Conservation (phyloP, 208 protist species). For the Sergeia podlipaevii region DNA sequence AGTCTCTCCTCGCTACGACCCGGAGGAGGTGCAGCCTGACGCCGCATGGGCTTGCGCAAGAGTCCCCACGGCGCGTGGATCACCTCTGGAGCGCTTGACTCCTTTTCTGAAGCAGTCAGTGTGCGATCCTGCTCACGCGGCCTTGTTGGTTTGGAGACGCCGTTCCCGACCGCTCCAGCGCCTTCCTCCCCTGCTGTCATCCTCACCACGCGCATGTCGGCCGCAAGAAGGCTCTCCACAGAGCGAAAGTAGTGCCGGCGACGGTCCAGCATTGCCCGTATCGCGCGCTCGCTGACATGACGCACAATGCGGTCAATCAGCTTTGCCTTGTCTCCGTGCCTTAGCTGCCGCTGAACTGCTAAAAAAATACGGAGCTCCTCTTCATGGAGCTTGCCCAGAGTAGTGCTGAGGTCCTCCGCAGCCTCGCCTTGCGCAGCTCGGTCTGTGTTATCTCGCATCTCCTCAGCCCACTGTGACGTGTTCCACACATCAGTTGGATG, state of each 20-base stretch:
- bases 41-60: conserved; percentile 65
- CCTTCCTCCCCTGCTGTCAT: not conserved
- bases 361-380: conserved; percentile 91
- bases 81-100: conserved; percentile 48
- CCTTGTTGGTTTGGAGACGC: not conserved
- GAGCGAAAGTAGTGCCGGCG: conserved; percentile 86
- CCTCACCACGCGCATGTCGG: conserved; percentile 55
- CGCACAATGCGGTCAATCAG: conserved; percentile 72
- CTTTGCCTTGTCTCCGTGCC: conserved; percentile 67
- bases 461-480: conserved; percentile 60
- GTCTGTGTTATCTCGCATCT: conserved; percentile 26
- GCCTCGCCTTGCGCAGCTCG: conserved; percentile 19
- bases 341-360: conserved; percentile 71
- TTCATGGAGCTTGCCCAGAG: conserved; percentile 64
- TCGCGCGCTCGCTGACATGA: conserved; percentile 40
- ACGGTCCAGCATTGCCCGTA: conserved; percentile 75
- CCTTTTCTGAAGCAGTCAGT: conserved; percentile 34
- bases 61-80: conserved; percentile 86
- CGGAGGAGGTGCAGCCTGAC: not conserved
- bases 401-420: conserved; percentile 26
- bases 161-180: not conserved
- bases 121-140: conserved; percentile 30
- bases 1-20: conserved; percentile 44
- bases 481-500: conserved; percentile 78
- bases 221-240: conserved; percentile 67